Conservation (phyloP, 164 flowering plant genomes). For the Akebia trifoliata region DNA sequence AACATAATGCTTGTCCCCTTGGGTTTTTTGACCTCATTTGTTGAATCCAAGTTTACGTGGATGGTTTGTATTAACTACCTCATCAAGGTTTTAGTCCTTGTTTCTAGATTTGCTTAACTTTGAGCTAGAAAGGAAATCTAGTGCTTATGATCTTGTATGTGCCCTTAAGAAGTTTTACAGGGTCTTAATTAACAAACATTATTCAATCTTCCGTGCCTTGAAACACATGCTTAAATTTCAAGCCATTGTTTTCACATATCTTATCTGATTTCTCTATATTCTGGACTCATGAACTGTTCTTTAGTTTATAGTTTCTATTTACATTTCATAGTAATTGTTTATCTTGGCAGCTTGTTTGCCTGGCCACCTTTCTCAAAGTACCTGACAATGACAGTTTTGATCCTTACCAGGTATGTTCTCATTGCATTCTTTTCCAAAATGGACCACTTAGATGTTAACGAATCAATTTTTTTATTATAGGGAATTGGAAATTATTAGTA, state of each 20-base stretch:
- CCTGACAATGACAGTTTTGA: conserved; percentile 87
- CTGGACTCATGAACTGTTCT: too few species aligned
- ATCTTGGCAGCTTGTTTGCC: conserved; percentile 74
- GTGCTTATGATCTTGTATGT: too few species aligned
- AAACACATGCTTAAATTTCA: too few species aligned
- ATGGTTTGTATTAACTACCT: not conserved
- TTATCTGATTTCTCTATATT: too few species aligned
- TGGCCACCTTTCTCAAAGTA: conserved; percentile 93
- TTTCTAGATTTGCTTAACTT: not conserved
- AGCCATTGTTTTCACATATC: too few species aligned
- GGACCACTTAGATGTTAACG: conserved; percentile 1
- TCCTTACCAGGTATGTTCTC: conserved; percentile 75
- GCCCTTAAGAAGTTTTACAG: too few species aligned
- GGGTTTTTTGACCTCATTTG: too few species aligned
- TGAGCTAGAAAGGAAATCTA: not conserved
- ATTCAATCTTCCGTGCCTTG: too few species aligned
- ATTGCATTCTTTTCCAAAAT: conserved; percentile 1
- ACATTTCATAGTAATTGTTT: not conserved
- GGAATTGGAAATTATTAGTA: not conserved
- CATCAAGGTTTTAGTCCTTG: not conserved
- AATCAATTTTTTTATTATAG: conserved; percentile 1
- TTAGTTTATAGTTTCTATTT: too few species aligned
- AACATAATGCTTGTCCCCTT: too few species aligned
- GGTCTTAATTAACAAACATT: too few species aligned
- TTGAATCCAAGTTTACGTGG: not conserved